phyloP scores from a whole-genome alignment of 2,329 filamentous ascomycete genomes.

The Aspergillus caelatus region DNA sequence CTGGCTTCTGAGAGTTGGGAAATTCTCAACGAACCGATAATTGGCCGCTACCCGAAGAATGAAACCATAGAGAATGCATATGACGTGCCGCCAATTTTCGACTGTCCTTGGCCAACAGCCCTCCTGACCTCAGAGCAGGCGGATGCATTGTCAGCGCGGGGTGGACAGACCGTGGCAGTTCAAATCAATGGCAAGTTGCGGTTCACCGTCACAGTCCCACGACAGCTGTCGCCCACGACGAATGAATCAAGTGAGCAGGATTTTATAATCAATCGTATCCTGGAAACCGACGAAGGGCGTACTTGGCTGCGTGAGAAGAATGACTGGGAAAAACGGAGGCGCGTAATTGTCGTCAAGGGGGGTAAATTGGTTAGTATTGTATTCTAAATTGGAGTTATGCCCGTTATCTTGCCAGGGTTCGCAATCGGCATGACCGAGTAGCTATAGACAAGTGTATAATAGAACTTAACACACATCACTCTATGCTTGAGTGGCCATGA shows the following conservation, averaged over 20 bases:
- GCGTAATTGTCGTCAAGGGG: constrained; percentile 66
- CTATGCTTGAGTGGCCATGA: background rate
- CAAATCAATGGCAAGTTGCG: constrained; percentile 80
- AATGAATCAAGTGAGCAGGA: constrained; percentile 37
- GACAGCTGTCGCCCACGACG: constrained; percentile 46
- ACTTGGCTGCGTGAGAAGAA: constrained; percentile 56
- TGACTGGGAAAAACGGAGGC: constrained; percentile 58
- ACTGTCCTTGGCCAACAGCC: constrained; percentile 59
- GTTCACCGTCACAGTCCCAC: constrained; percentile 67
- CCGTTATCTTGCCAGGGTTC: background rate
- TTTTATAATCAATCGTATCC: constrained; percentile 65
- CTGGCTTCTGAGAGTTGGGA: constrained; percentile 82
- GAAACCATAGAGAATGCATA: background rate
- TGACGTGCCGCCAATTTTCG: constrained; percentile 45
- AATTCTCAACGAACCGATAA: constrained; percentile 48
- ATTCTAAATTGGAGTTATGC: constrained; percentile 33
- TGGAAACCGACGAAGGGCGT: constrained; percentile 63
- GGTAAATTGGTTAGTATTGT: constrained; percentile 78
- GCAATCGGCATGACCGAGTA: constrained; percentile 1
- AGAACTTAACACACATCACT: background rate
- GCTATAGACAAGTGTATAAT: constrained; percentile 8
- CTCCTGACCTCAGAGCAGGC: constrained; percentile 42
- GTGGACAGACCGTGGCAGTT: constrained; percentile 60
- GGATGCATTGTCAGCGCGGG: constrained; percentile 54
- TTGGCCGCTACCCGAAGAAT: constrained; percentile 11